phyloP scores from a whole-genome alignment of 805 yeast genomes.

The Danielia reshetovae region DNA sequence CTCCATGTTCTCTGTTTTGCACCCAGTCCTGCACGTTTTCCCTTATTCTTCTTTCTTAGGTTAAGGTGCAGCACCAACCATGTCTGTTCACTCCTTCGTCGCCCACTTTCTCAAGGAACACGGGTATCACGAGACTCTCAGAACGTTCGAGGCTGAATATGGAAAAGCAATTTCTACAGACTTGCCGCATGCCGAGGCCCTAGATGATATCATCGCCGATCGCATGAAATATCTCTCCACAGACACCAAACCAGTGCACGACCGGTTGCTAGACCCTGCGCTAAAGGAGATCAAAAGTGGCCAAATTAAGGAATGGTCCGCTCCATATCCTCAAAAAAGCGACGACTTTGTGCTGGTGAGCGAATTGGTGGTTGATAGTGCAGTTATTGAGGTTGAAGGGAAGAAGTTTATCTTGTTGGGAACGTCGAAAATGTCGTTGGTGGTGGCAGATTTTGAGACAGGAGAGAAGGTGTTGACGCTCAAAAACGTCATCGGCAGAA shows the following conservation, averaged over 20 bases:
- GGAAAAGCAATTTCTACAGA: constrained; percentile 28
- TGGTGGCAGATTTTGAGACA: constrained; percentile 15
- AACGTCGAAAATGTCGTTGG: constrained; percentile 17
- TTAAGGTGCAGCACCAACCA: no score
- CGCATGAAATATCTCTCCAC: constrained; percentile 8
- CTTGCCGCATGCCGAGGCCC: constrained; percentile 27
- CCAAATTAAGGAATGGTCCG: constrained; percentile 25
- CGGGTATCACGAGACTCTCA: constrained; percentile 44
- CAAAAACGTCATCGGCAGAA: constrained; percentile 17
- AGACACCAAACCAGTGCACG: constrained; percentile 13
- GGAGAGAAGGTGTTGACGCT: constrained; percentile 11
- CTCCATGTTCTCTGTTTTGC: no score
- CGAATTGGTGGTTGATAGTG: constrained; percentile 22
- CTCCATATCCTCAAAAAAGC: constrained; percentile 22
- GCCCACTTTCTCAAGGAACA: constrained; percentile 58
- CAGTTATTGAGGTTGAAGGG: constrained; percentile 2
- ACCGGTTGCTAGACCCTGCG: constrained; percentile 28
- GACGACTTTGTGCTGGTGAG: constrained; percentile 9
- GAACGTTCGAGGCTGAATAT: constrained; percentile 44
- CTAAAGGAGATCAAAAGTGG: constrained; percentile 13
- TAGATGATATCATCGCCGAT: constrained; percentile 33
- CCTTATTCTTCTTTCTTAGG: no score
- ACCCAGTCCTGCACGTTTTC: no score
- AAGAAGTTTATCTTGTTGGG: constrained; percentile 12
- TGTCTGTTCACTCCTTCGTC: constrained; percentile 35